Evolutionary conservation across 345 rosid species (phyloP).

Genomic region (Eucalyptus curtisii): DNA sequence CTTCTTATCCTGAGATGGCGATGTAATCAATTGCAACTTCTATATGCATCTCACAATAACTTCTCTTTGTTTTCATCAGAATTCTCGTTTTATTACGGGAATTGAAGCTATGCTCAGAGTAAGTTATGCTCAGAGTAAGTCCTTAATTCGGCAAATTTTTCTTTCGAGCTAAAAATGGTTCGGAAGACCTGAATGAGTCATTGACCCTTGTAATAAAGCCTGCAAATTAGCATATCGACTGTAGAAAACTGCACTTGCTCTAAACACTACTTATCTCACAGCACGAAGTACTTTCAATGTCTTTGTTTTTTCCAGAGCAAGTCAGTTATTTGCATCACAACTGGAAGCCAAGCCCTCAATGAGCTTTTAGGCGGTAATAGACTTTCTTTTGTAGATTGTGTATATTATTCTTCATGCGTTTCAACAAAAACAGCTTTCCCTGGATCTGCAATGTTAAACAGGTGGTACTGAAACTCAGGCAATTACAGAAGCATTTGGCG

Average conservation of each 20-base stretch:
- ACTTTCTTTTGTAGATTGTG: too few relatives aligned
- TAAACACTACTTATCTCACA: background rate
- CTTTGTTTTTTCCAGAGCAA: background rate
- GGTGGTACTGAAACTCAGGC: background rate
- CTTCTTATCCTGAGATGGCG: background rate
- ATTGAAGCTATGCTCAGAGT: constrained; percentile 67
- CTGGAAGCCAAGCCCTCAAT: background rate
- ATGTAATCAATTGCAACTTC: background rate
- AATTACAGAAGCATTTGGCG: background rate
- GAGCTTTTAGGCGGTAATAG: too few relatives aligned
- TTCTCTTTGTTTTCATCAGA: background rate
- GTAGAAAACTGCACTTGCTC: too few relatives aligned
- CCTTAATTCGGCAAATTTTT: too few relatives aligned
- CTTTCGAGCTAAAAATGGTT: too few relatives aligned
- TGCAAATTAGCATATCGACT: too few relatives aligned
- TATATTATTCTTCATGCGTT: background rate
- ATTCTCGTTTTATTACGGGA: constrained; percentile 64
- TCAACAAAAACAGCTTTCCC: too few relatives aligned
- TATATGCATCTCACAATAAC: background rate
- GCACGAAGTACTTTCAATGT: background rate
- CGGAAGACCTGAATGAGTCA: too few relatives aligned
- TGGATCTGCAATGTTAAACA: background rate
- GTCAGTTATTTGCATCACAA: background rate
- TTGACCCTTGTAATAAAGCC: too few relatives aligned
- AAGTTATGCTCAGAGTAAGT: constrained; percentile 22